Evolutionary conservation across 2,329 filamentous ascomycete genomes (phyloP).

Genomic region (Neofusicoccum sp.): DNA sequence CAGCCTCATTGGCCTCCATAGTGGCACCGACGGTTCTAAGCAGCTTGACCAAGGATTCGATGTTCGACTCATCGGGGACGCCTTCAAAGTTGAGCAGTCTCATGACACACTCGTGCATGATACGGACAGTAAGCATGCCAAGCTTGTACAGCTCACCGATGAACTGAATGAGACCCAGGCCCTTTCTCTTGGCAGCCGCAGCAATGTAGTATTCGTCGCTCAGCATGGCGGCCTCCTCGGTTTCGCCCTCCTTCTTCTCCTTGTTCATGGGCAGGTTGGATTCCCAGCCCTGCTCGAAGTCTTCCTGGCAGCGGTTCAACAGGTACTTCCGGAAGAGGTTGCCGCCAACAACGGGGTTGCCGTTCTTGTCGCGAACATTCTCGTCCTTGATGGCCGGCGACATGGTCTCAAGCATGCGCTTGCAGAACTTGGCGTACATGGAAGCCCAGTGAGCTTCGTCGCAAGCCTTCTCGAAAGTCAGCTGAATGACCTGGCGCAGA

Average conservation of each 20-base stretch:
- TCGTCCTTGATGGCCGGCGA: slow-evolving; percentile 93
- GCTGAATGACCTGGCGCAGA: slow-evolving; percentile 94
- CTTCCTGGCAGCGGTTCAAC: slow-evolving; percentile 96
- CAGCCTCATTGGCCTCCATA: slow-evolving; percentile 77
- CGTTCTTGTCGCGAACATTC: slow-evolving; percentile 86
- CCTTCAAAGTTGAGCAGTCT: slow-evolving; percentile 95
- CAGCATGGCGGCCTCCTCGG: slow-evolving; percentile 79
- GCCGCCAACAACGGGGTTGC: slow-evolving; percentile 84
- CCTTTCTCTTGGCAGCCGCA: slow-evolving; percentile 91
- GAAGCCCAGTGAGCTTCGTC: slow-evolving; percentile 98
- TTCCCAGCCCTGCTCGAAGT: slow-evolving; percentile 98
- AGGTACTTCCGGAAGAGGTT: slow-evolving; percentile 97
- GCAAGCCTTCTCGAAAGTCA: slow-evolving; percentile 98
- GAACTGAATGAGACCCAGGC: slow-evolving; percentile 97
- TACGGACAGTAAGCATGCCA: slow-evolving; percentile 95
- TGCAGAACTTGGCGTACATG: slow-evolving; percentile 99
- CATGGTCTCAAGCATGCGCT: slow-evolving; percentile 94
- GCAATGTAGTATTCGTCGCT: slow-evolving; percentile 96
- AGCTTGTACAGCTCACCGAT: slow-evolving; percentile 99
- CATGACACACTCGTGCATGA: slow-evolving; percentile 99
- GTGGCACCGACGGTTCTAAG: slow-evolving; percentile 87
- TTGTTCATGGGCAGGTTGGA: slow-evolving; percentile 74
- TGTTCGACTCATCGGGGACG: slow-evolving; percentile 88
- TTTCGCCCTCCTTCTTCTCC: slow-evolving; percentile 64
- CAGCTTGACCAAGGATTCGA: slow-evolving; percentile 92